These are phyloP conservation scores for Catunica adiposa DNA, from an alignment of 2,329 filamentous ascomycete species.

Conservation along the genomic window DNA sequence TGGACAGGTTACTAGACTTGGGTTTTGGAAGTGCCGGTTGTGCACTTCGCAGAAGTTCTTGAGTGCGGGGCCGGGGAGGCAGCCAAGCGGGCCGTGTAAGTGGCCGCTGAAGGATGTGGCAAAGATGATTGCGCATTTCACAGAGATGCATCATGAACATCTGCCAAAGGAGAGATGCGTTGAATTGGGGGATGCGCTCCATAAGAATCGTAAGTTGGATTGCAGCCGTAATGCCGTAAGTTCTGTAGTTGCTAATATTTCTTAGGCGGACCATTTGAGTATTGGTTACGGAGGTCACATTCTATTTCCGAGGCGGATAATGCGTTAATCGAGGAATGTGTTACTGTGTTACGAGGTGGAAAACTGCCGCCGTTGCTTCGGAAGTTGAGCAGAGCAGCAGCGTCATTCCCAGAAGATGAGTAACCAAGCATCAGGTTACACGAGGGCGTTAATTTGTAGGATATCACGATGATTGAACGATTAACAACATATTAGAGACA, in stretches of 20 bases:
- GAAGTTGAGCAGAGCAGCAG: conserved; percentile 22
- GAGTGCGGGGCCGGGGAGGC: conserved; percentile 24
- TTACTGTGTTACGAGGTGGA: conserved; percentile 23
- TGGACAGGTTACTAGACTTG: conserved; percentile 25
- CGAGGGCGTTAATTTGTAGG: not conserved
- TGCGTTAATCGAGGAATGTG: conserved; percentile 23
- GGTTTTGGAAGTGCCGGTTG: conserved; percentile 30
- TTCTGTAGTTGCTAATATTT: conserved; percentile 4
- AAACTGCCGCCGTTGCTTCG: conserved; percentile 23
- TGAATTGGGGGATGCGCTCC: conserved; percentile 28
- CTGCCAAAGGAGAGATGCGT: conserved; percentile 25
- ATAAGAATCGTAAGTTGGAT: conserved; percentile 27
- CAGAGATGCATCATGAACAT: conserved; percentile 31
- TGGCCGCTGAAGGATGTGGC: conserved; percentile 31
- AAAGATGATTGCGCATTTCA: conserved; percentile 32
- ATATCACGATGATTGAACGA: not conserved
- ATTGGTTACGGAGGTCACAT: conserved; percentile 30
- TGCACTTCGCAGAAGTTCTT: conserved; percentile 28
- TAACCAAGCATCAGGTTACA: not conserved
- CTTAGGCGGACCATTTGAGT: conserved; percentile 29
- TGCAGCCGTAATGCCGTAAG: too few relatives aligned
- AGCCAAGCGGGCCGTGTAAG: conserved; percentile 29
- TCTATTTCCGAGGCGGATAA: conserved; percentile 23
- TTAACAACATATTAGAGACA: not conserved
- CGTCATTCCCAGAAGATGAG: conserved; percentile 20